Percentiles rank a stretch among this genome's conserved stretches.
Conservation (phyloP, 2,329 filamentous ascomycete species). For the Ceratocystiopsis brevicomis region DNA sequence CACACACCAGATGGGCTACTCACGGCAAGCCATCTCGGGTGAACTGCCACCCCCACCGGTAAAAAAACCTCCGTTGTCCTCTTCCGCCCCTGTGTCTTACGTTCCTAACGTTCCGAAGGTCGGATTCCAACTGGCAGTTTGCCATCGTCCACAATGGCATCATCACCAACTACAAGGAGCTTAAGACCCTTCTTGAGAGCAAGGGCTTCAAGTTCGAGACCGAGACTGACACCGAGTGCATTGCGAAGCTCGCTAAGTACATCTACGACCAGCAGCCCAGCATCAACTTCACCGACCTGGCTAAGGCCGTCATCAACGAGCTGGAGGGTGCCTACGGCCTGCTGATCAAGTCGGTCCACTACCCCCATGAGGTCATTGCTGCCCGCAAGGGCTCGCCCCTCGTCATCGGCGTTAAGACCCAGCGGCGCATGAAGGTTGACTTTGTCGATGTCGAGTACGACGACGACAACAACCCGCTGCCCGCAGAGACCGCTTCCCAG, state of each 20-base stretch:
- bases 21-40: slow-evolving; percentile 82
- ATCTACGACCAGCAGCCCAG: slow-evolving; percentile 86
- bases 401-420: slow-evolving; percentile 89
- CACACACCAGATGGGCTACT: slow-evolving; percentile 97
- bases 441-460: slow-evolving; percentile 98
- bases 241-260: slow-evolving; percentile 97
- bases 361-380: slow-evolving; percentile 91
- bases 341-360: slow-evolving; percentile 95
- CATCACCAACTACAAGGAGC: slow-evolving; percentile 99
- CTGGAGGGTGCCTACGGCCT: slow-evolving; percentile 95
- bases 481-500: slow-evolving; percentile 87
- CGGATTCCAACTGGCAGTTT: slow-evolving; percentile 90
- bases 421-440: slow-evolving; percentile 99
- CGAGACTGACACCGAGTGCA: slow-evolving; percentile 97
- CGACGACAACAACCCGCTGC: slow-evolving; percentile 64
- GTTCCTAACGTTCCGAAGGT: slow-evolving; percentile 31
- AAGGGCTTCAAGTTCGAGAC: slow-evolving; percentile 99
- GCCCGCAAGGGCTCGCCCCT: slow-evolving; percentile 96
- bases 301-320: slow-evolving; percentile 96
- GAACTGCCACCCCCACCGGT: slow-evolving; percentile 99
- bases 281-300: slow-evolving; percentile 89
- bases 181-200: slow-evolving; percentile 76
- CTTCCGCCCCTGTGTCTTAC: too few relatives aligned
- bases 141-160: slow-evolving; percentile 97
- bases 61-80: slow-evolving; percentile 17